phyloP scores from a whole-genome alignment of 306 rosid species.

The Acacia melanoxylon region DNA sequence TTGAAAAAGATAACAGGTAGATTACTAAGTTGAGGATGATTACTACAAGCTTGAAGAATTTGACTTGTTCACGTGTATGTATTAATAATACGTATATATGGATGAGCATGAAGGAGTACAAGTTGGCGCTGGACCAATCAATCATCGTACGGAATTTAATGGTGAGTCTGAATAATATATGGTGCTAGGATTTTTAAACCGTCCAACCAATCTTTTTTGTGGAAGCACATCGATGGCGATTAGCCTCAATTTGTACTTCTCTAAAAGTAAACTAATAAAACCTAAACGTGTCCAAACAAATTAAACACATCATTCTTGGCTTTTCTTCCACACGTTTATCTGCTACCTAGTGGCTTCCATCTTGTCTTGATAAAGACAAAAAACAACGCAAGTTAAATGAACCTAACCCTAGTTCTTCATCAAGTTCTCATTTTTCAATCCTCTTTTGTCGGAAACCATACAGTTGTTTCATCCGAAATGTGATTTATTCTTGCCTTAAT shows the following conservation, averaged over 20 bases:
- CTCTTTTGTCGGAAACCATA: not conserved
- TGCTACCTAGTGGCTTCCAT: not conserved
- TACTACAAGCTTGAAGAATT: not conserved
- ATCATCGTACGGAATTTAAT: not conserved
- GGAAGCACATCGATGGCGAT: not conserved
- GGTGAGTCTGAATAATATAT: not conserved
- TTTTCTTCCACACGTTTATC: not conserved
- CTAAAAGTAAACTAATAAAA: not conserved
- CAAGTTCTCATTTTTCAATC: not conserved
- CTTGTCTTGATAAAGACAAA: not conserved
- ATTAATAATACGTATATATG: not conserved
- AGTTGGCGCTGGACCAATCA: constrained; percentile 29
- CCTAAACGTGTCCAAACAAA: not conserved
- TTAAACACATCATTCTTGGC: not conserved
- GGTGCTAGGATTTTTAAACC: constrained; percentile 26
- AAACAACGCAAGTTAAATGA: not conserved
- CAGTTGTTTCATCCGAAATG: not conserved
- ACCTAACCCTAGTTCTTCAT: not conserved
- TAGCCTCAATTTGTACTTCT: not conserved
- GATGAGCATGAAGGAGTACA: constrained; percentile 21
- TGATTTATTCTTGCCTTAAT: not conserved
- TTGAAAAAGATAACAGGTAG: not conserved
- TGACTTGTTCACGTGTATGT: not conserved
- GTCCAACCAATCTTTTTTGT: constrained; percentile 24
- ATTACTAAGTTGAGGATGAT: not conserved